Conservation (phyloP, 768 basidiomycete species). For the Amanita muscaria region DNA sequence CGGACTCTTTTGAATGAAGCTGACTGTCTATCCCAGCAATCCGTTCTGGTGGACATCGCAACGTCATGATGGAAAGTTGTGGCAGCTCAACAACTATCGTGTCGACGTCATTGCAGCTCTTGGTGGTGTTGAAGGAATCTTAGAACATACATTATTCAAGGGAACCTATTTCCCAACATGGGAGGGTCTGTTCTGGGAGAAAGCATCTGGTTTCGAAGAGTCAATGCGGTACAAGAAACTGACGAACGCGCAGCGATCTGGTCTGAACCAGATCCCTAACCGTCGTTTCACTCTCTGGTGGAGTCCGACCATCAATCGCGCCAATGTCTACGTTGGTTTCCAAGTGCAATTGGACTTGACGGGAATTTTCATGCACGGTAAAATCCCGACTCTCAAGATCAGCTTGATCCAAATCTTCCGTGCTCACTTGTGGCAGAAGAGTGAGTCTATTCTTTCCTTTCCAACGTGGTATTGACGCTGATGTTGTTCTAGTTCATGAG, state of each 20-base stretch:
- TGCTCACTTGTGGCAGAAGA: slow-evolving; percentile 99
- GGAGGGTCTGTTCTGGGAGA: slow-evolving; percentile 99
- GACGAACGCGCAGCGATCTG: slow-evolving; percentile 97
- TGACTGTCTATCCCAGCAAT: slow-evolving; percentile 45
- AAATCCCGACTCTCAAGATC: slow-evolving; percentile 97
- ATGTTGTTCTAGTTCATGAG: slow-evolving; percentile 57
- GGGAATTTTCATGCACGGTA: slow-evolving; percentile 97
- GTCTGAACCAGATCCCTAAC: slow-evolving; percentile 96
- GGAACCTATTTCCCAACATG: slow-evolving; percentile 97
- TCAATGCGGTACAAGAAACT: slow-evolving; percentile 95
- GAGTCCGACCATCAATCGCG: slow-evolving; percentile 98
- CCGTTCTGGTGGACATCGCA: slow-evolving; percentile 99
- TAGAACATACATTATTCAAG: slow-evolving; percentile 96
- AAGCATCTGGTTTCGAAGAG: slow-evolving; percentile 94
- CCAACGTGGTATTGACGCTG: slow-evolving; percentile 11
- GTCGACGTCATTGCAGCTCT: slow-evolving; percentile 98
- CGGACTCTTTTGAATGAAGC: slow-evolving; percentile 4
- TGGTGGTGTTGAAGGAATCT: slow-evolving; percentile 92
- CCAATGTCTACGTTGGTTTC: slow-evolving; percentile 99
- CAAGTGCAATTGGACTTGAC: slow-evolving; percentile 98
- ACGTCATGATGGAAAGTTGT: slow-evolving; percentile 91
- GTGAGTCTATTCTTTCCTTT: slow-evolving; percentile 40
- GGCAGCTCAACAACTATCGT: slow-evolving; percentile 97
- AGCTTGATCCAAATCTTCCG: slow-evolving; percentile 99
- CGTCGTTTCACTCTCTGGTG: slow-evolving; percentile 99